phyloP scores from a whole-genome alignment of 176 grass and related monocot genomes.

The maize (Zea mays) region DNA sequence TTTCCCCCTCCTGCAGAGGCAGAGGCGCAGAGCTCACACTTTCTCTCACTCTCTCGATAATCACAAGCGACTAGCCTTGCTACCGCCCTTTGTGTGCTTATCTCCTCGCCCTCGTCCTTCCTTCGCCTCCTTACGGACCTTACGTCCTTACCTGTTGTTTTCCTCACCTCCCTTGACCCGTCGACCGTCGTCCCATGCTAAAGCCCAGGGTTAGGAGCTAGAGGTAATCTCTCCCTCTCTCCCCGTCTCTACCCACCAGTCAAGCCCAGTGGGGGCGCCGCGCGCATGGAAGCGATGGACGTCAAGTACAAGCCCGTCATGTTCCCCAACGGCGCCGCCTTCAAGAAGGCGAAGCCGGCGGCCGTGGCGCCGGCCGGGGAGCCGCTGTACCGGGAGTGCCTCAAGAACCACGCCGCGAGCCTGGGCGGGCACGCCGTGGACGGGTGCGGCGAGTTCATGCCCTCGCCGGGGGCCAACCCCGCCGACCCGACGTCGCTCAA shows the following conservation, averaged over 20 bases:
- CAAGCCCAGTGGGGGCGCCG: conserved; percentile 29
- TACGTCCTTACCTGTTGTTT: no score
- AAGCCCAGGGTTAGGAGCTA: conserved; percentile 33
- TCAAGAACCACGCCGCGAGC: conserved; percentile 94
- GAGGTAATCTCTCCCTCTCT: conserved; percentile 18
- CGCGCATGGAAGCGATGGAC: conserved; percentile 52
- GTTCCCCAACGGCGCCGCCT: conserved; percentile 75
- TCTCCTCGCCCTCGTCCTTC: conserved; percentile 21
- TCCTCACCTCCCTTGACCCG: conserved; percentile 31
- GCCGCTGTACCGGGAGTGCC: conserved; percentile 80
- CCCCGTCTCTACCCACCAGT: neutral
- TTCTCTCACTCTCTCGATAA: no score
- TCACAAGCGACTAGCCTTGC: conserved; percentile 1
- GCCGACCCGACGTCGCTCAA: conserved; percentile 65
- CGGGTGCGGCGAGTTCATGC: conserved; percentile 95
- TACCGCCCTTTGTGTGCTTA: conserved; percentile 39
- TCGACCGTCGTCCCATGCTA: no score
- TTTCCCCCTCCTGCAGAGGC: no score
- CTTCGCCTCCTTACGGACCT: no score
- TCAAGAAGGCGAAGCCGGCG: conserved; percentile 61
- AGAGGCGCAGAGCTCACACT: neutral
- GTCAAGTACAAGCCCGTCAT: conserved; percentile 48
- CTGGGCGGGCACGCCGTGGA: conserved; percentile 85
- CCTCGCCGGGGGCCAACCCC: conserved; percentile 42
- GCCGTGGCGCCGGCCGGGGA: conserved; percentile 20